Conservation (phyloP, 176 grass and related monocot genomes). For the Eragrostis nindensis region DNA sequence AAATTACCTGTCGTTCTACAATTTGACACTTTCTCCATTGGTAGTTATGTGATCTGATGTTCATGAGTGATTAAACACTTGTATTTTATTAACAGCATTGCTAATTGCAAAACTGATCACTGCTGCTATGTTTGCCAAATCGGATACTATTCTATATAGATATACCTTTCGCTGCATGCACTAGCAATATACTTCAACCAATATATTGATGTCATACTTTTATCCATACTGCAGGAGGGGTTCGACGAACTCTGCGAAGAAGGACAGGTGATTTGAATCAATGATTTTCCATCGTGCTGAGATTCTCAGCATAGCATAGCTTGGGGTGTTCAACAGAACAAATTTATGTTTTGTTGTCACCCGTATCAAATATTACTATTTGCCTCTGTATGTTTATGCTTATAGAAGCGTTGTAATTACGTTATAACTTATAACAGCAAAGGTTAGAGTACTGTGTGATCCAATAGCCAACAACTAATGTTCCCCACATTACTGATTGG, state of each 20-base stretch:
- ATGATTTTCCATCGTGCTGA: too few species aligned
- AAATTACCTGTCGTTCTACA: neutral
- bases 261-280: conserved; percentile 38
- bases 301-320: too few species aligned
- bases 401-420: neutral
- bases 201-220: neutral
- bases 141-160: conserved; percentile 1
- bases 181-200: neutral
- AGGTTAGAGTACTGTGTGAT: neutral
- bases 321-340: neutral
- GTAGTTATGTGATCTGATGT: conserved; percentile 1
- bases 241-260: conserved; percentile 62
- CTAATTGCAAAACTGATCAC: neutral
- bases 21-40: neutral
- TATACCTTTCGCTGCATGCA: neutral
- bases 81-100: neutral
- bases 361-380: neutral
- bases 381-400: neutral
- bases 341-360: conserved; percentile 14
- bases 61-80: conserved; percentile 18
- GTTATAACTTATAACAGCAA: neutral
- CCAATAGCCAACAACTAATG: neutral
- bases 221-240: conserved; percentile 58
- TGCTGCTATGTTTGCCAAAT: conserved; percentile 16
- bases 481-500: neutral